Evolutionary conservation across 805 yeast genomes (phyloP).

Genomic region (Ogataea corticis): DNA sequence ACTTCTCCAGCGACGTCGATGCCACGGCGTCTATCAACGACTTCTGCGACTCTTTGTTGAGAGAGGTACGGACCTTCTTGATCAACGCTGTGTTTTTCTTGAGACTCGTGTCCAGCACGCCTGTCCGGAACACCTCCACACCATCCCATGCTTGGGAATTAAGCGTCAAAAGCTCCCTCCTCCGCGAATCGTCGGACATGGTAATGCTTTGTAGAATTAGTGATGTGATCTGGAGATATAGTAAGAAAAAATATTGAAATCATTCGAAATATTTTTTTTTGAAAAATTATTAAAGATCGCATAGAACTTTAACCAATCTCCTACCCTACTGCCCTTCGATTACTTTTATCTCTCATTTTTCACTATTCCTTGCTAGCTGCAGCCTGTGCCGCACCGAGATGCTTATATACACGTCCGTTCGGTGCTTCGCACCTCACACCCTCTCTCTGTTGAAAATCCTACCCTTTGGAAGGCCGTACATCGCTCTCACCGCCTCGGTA

Average conservation of each 20-base stretch:
- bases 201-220: too few species aligned
- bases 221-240: too few species aligned
- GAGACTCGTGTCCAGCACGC: slow-evolving; percentile 63
- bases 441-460: slow-evolving; percentile 71
- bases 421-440: slow-evolving; percentile 15
- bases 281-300: too few species aligned
- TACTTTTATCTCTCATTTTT: too few species aligned
- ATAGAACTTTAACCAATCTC: too few species aligned
- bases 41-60: slow-evolving; percentile 51
- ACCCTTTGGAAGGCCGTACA: slow-evolving; percentile 75
- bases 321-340: too few species aligned
- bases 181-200: slow-evolving; percentile 19
- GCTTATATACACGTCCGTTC: background rate
- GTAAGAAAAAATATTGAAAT: too few species aligned
- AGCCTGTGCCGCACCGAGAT: too few species aligned
- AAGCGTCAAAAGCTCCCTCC: slow-evolving; percentile 36
- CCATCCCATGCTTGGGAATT: slow-evolving; percentile 59
- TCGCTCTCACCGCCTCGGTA: slow-evolving; percentile 63
- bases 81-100: slow-evolving; percentile 83
- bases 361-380: too few species aligned
- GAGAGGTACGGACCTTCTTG: slow-evolving; percentile 59
- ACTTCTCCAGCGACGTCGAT: slow-evolving; percentile 68
- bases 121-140: slow-evolving; percentile 34
- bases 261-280: too few species aligned
- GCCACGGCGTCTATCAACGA: slow-evolving; percentile 60